Conservation (phyloP, 345 rosid species). For the Moringa oleifera region DNA sequence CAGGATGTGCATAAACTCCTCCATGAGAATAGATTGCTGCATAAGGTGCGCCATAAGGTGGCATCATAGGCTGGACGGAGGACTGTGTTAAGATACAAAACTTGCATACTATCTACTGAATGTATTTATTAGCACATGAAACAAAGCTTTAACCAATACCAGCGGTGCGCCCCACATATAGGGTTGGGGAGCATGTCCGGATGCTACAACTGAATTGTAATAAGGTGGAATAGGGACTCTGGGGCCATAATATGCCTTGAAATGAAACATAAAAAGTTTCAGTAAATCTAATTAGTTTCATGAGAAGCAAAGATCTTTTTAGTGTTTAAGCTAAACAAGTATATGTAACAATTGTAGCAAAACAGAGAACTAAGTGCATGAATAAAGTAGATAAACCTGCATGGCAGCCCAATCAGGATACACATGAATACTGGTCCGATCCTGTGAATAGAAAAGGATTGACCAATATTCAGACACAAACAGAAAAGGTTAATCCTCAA, state of each 20-base stretch:
- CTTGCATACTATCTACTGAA: neutral
- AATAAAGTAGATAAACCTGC: slow-evolving; percentile 58
- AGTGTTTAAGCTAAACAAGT: neutral
- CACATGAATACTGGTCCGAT: slow-evolving; percentile 57
- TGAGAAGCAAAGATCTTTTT: slow-evolving; percentile 6
- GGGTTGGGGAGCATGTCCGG: slow-evolving; percentile 79
- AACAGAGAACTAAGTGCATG: slow-evolving; percentile 3
- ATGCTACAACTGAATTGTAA: slow-evolving; percentile 66
- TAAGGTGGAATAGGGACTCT: slow-evolving; percentile 70
- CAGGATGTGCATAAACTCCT: slow-evolving; percentile 89
- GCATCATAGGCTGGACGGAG: slow-evolving; percentile 71
- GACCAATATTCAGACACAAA: slow-evolving; percentile 21
- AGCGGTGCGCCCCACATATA: slow-evolving; percentile 95
- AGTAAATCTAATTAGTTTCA: slow-evolving; percentile 11
- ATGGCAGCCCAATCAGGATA: slow-evolving; percentile 91
- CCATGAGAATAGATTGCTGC: slow-evolving; percentile 77
- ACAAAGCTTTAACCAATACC: slow-evolving; percentile 36
- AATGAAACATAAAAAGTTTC: slow-evolving; percentile 13
- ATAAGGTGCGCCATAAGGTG: slow-evolving; percentile 78
- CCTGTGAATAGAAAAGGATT: slow-evolving; percentile 44
- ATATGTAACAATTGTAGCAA: neutral
- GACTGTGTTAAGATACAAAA: slow-evolving; percentile 7
- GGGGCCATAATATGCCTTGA: slow-evolving; percentile 88
- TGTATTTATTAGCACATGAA: neutral
- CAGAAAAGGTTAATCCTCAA: neutral